A percentile compares a stretch with the other conserved stretches of the same genome.
Conservation (phyloP, 257 asterid genomes). For the Dorcoceras hygrometricum region DNA sequence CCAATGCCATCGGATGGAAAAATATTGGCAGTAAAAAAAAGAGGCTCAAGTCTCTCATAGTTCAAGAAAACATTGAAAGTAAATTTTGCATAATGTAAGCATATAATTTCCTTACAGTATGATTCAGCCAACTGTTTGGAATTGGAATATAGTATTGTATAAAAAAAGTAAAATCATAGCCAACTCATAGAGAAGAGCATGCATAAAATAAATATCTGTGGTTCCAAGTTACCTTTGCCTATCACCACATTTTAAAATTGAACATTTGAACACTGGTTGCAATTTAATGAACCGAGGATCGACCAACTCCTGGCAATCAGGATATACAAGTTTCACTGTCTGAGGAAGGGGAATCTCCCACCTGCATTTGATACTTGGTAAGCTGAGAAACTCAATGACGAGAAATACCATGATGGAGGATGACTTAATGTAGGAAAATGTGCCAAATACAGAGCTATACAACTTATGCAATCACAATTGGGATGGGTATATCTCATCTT, state of each 20-base stretch:
- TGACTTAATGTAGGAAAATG: constrained; percentile 11
- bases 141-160: not conserved
- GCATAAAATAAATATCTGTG: constrained; percentile 4
- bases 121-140: constrained; percentile 2
- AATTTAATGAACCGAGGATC: constrained; percentile 94
- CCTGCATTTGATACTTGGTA: constrained; percentile 42
- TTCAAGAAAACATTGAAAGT: not conserved
- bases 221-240: constrained; percentile 60
- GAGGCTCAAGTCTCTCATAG: not conserved
- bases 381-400: constrained; percentile 23
- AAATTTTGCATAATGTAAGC: not conserved
- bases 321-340: constrained; percentile 54
- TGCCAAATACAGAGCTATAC: constrained; percentile 22
- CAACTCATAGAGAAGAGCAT: constrained; percentile 2
- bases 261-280: constrained; percentile 88
- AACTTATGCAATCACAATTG: not conserved
- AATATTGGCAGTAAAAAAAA: not conserved
- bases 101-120: not conserved
- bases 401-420: constrained; percentile 17
- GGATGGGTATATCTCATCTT: not conserved
- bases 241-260: constrained; percentile 59
- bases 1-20: not conserved
- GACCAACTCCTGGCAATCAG: constrained; percentile 47
- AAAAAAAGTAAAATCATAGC: constrained; percentile 1
- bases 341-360: constrained; percentile 97